Evolutionary conservation across 2,329 filamentous ascomycete species (phyloP), one percentile per base, ranked within the genome.

Genomic region (Fusarium palustre): DNA sequence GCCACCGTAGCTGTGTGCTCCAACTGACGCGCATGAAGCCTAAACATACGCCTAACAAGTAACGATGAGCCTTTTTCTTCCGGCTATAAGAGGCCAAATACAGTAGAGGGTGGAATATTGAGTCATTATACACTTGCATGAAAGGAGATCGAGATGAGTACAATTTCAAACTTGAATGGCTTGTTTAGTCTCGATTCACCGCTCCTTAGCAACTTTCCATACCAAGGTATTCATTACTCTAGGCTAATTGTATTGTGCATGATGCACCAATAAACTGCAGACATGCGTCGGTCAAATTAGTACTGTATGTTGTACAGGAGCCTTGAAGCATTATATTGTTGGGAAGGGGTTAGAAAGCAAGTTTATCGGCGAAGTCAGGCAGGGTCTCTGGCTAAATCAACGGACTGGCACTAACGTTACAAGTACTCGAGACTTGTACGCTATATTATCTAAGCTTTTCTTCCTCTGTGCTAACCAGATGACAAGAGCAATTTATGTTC

Each of bases 151-250:
- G 25, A 49, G 59, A 22, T 39, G 16, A 28, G 25, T 13, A 47
- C 28, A 39, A 41, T 47, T 34, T 22, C 22, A 65, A 50, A 20
- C n/a, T 28, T 30, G 28, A 20, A 16, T 15, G 20, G 18, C 4
- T 13, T 13, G 10, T 16, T 47, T 65, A 59, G 41, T 38, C 31
- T 50, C 42, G 22, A 38, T 59, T 65, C 60, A 65, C 60, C 62
- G 62, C 60, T 53, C 47, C 46, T 38, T 47, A 42, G 30, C 20
- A 64, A 48, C 18, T 8, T 36, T 36, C 25, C 22, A 12, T 30
- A 38, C 18, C 28, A 45, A 22, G 25, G 11, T 13, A 28, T 24
- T 38, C 34, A 10, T 20, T 39, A 25, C 24, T 33, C 34, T 38
- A 22, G 11, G 45, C 46, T 33, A 47, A 64, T 58, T 48, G 20